A percentile compares a stretch with the other conserved stretches of the same genome.
phyloP scores from a whole-genome alignment of 139 green algal species.

The Choricystis sp. region DNA sequence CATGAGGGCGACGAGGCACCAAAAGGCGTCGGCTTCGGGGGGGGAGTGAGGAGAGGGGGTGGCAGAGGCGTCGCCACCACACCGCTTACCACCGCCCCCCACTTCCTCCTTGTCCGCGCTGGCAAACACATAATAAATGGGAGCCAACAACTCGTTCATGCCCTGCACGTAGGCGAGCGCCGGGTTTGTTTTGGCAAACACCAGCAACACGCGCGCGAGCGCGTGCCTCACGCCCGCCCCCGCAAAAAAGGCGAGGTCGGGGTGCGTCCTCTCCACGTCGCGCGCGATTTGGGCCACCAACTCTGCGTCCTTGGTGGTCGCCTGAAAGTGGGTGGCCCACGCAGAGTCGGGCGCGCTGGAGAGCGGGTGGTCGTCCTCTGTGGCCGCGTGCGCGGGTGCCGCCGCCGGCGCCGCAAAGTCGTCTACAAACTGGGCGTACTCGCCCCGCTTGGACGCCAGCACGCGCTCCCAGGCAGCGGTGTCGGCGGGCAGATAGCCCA shows the following conservation, averaged over 20 bases:
- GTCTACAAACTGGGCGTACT: slow-evolving; percentile 72
- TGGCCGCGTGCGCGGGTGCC: background rate
- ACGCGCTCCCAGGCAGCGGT: slow-evolving; percentile 37
- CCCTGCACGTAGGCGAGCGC: slow-evolving; percentile 90
- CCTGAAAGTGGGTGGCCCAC: slow-evolving; percentile 74
- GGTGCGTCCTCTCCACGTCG: slow-evolving; percentile 87
- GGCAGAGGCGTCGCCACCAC: background rate
- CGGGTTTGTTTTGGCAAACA: slow-evolving; percentile 96
- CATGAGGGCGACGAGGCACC: slow-evolving; percentile 75
- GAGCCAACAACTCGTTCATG: slow-evolving; percentile 95
- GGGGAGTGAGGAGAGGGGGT: background rate
- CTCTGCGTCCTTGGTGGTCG: slow-evolving; percentile 73
- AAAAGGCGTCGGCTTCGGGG: slow-evolving; percentile 86
- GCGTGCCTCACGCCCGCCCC: slow-evolving; percentile 10
- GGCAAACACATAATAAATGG: slow-evolving; percentile 79
- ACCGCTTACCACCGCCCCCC: too few species aligned
- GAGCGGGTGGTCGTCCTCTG: slow-evolving; percentile 64
- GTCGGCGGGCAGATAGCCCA: slow-evolving; percentile 60
- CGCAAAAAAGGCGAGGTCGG: slow-evolving; percentile 92
- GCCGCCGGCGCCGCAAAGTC: slow-evolving; percentile 8
- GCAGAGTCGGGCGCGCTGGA: slow-evolving; percentile 31
- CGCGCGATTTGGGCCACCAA: slow-evolving; percentile 79
- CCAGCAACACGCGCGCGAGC: slow-evolving; percentile 74
- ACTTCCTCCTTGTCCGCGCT: background rate
- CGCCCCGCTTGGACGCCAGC: slow-evolving; percentile 38